Evolutionary conservation across 2,329 filamentous ascomycete species (phyloP).

Genomic region (Colletotrichum sp.): DNA sequence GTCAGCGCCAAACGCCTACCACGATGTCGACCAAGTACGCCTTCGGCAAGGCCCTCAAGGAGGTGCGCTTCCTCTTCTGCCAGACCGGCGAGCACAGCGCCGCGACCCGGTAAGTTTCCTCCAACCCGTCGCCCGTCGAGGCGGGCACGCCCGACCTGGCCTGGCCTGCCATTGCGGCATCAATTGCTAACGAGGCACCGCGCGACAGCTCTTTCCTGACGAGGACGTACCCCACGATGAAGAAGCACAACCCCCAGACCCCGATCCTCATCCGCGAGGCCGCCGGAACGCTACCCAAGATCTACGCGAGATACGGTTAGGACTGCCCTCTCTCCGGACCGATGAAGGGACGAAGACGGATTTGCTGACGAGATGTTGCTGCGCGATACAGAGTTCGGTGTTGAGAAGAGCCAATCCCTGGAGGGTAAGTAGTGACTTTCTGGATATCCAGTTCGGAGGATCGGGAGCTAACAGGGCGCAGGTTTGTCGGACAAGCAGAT

Average conservation of each 20-base stretch:
- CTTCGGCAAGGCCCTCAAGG: slow-evolving; percentile 87
- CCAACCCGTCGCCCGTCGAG: background rate
- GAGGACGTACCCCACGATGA: slow-evolving; percentile 96
- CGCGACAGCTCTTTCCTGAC: slow-evolving; percentile 80
- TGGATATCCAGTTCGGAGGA: background rate
- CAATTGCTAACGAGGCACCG: slow-evolving; percentile 20
- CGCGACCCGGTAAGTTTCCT: slow-evolving; percentile 74
- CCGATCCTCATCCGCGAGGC: slow-evolving; percentile 97
- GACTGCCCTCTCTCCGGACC: background rate
- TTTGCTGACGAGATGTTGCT: slow-evolving; percentile 23
- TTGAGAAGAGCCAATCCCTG: slow-evolving; percentile 62
- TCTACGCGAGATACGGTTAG: slow-evolving; percentile 93
- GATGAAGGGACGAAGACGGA: too few species aligned
- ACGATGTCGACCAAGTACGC: slow-evolving; percentile 88
- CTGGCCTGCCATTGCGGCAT: background rate
- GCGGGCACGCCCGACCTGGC: background rate
- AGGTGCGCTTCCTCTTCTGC: slow-evolving; percentile 97
- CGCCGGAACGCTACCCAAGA: slow-evolving; percentile 78
- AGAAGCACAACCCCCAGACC: slow-evolving; percentile 95
- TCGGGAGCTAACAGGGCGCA: slow-evolving; percentile 23
- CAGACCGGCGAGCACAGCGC: slow-evolving; percentile 92
- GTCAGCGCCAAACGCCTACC: slow-evolving; percentile 23
- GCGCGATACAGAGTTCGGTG: slow-evolving; percentile 53
- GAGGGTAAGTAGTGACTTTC: slow-evolving; percentile 42
- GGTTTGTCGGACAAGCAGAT: slow-evolving; percentile 66